These are phyloP conservation scores for Beauveria rudraprayagi DNA, from an alignment of 2,329 filamentous ascomycete species.

Conservation along the genomic window DNA sequence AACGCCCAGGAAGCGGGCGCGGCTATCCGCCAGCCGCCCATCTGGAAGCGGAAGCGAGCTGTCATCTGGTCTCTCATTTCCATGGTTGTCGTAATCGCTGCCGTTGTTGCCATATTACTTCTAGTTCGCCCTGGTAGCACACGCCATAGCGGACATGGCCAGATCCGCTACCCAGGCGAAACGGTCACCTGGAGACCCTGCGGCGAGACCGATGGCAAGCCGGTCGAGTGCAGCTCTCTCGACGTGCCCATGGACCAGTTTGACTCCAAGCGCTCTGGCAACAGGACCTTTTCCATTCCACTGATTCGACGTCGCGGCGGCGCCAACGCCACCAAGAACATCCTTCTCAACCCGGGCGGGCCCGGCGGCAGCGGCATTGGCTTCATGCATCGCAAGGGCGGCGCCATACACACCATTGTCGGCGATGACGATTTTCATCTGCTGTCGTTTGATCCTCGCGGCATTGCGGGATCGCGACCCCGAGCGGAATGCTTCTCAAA, in stretches of 20 bases:
- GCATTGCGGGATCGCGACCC: slow-evolving; percentile 25
- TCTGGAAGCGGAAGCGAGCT: slow-evolving; percentile 5
- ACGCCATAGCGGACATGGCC: background rate
- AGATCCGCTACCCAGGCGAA: slow-evolving; percentile 24
- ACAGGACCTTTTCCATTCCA: slow-evolving; percentile 36
- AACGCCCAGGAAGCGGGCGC: slow-evolving; percentile 5
- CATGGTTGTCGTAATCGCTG: background rate
- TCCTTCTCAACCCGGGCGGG: slow-evolving; percentile 41
- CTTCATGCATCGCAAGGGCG: slow-evolving; percentile 29
- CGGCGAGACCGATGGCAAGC: slow-evolving; percentile 26
- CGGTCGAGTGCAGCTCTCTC: slow-evolving; percentile 35
- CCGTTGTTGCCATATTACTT: background rate
- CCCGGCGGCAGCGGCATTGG: slow-evolving; percentile 37
- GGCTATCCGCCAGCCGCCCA: background rate
- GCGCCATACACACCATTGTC: slow-evolving; percentile 25
- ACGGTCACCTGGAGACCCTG: slow-evolving; percentile 31
- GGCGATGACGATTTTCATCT: slow-evolving; percentile 38
- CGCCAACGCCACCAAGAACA: slow-evolving; percentile 32
- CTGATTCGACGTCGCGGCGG: slow-evolving; percentile 36
- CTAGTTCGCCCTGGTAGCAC: slow-evolving; percentile 1
- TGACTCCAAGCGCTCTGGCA: slow-evolving; percentile 20
- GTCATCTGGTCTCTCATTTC: background rate
- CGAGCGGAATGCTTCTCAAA: slow-evolving; percentile 32
- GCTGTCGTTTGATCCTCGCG: slow-evolving; percentile 40
- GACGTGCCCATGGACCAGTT: slow-evolving; percentile 41